Percentiles rank a stretch among this genome's conserved stretches.
phyloP scores from a whole-genome alignment of 139 green algal genomes.

The Picochlorum sp. region DNA sequence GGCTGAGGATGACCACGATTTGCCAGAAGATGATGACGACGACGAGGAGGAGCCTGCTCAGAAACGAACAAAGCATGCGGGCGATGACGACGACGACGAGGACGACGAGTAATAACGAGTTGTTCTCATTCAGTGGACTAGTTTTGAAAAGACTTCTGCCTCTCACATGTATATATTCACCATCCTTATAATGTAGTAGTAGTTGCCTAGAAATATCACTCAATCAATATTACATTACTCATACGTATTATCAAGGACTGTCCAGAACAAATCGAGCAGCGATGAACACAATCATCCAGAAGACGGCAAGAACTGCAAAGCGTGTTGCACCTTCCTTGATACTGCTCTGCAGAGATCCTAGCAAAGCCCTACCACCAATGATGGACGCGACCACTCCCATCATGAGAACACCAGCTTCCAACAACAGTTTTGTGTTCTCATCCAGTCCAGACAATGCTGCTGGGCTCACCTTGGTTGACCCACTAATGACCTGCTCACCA shows the following conservation, averaged over 20 bases:
- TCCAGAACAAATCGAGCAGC: slow-evolving; percentile 42
- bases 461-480: neutral
- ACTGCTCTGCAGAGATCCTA: slow-evolving; percentile 16
- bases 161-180: too few species aligned
- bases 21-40: slow-evolving; percentile 16
- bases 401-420: slow-evolving; percentile 31
- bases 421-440: slow-evolving; percentile 36
- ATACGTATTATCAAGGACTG: slow-evolving; percentile 5
- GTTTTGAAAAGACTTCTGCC: too few species aligned
- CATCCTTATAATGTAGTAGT: too few species aligned
- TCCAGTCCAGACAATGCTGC: slow-evolving; percentile 24
- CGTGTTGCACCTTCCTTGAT: slow-evolving; percentile 20
- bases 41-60: slow-evolving; percentile 14
- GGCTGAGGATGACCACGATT: slow-evolving; percentile 22
- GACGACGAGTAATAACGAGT: too few species aligned
- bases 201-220: too few species aligned
- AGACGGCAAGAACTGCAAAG: slow-evolving; percentile 37
- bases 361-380: slow-evolving; percentile 8
- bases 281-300: slow-evolving; percentile 49
- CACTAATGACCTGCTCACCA: slow-evolving; percentile 26
- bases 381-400: slow-evolving; percentile 24
- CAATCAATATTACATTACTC: slow-evolving; percentile 4
- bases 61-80: neutral
- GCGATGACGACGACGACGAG: neutral
- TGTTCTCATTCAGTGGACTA: too few species aligned